phyloP scores from a whole-genome alignment of 192 early-diverging fungal genomes.

The Spizellomyces sp. region DNA sequence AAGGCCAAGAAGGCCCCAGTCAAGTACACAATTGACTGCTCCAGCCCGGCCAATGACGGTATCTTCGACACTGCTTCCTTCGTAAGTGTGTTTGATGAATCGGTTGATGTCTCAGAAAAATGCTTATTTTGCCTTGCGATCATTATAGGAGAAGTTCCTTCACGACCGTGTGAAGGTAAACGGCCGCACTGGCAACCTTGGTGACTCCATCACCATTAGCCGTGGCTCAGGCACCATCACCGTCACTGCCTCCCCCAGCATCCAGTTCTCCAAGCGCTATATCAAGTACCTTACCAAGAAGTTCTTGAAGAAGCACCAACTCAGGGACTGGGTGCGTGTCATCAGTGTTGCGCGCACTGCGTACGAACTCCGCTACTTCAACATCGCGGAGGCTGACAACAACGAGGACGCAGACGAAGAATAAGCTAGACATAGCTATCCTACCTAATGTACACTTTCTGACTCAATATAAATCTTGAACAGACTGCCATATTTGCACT shows the following conservation, averaged over 20 bases:
- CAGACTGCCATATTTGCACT: neutral
- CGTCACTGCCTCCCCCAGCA: constrained; percentile 74
- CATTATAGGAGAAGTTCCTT: constrained; percentile 88
- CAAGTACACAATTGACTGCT: constrained; percentile 94
- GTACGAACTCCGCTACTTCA: constrained; percentile 97
- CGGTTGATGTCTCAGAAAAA: neutral
- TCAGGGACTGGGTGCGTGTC: constrained; percentile 99
- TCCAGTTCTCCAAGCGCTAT: constrained; percentile 95
- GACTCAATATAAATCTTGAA: neutral
- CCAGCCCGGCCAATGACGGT: constrained; percentile 88
- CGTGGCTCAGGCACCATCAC: constrained; percentile 53
- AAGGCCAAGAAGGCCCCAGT: constrained; percentile 53
- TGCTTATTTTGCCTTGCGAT: neutral
- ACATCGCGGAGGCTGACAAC: constrained; percentile 77
- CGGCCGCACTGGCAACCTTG: constrained; percentile 94
- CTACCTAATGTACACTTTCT: neutral
- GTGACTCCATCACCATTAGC: constrained; percentile 80
- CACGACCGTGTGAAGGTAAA: constrained; percentile 98
- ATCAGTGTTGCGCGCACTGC: constrained; percentile 73
- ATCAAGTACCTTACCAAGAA: constrained; percentile 99
- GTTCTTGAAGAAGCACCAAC: constrained; percentile 99
- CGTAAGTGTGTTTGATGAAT: constrained; percentile 50
- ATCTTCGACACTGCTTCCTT: constrained; percentile 97
- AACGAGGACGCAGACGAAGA: constrained; percentile 75
- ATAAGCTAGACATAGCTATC: neutral